Conservation (phyloP, 805 yeast species). For the Sugiyamaella qingdaonensis region DNA sequence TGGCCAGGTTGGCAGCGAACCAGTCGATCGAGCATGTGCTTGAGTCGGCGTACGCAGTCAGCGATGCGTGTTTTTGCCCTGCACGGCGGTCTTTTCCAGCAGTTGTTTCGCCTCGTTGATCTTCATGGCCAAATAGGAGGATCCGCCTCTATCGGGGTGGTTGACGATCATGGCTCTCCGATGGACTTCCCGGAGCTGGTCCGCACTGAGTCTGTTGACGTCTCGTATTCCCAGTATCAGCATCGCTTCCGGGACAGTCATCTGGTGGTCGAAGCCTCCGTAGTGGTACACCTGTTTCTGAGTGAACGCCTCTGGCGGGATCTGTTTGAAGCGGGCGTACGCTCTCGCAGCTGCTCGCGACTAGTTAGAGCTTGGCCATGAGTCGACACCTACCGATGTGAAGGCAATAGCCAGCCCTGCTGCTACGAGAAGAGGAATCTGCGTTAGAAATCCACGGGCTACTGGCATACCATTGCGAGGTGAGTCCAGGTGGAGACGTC, state of each 20-base stretch:
- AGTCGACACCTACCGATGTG: constrained; percentile 23
- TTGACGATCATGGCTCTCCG: constrained; percentile 80
- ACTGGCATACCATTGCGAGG: too few species aligned
- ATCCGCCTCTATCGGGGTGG: constrained; percentile 95
- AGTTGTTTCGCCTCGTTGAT: constrained; percentile 68
- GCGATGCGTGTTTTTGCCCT: too few species aligned
- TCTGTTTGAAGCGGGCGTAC: constrained; percentile 22
- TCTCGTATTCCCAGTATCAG: constrained; percentile 48
- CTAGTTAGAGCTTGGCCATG: neutral
- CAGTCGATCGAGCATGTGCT: too few species aligned
- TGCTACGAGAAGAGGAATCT: constrained; percentile 30
- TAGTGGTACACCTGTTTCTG: constrained; percentile 21
- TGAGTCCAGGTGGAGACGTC: too few species aligned
- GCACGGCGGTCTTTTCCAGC: neutral
- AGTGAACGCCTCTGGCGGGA: constrained; percentile 31
- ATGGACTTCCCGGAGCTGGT: constrained; percentile 72
- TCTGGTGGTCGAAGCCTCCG: constrained; percentile 37
- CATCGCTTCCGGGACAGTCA: constrained; percentile 52
- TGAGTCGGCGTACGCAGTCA: too few species aligned
- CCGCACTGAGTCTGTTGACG: constrained; percentile 34
- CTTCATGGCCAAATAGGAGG: constrained; percentile 83
- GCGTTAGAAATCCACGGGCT: neutral
- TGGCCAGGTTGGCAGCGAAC: too few species aligned
- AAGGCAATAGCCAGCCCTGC: constrained; percentile 26
- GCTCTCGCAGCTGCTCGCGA: constrained; percentile 34